Evolutionary conservation across 139 green algal genomes (phyloP).

Genomic region (Chlorella sp.): DNA sequence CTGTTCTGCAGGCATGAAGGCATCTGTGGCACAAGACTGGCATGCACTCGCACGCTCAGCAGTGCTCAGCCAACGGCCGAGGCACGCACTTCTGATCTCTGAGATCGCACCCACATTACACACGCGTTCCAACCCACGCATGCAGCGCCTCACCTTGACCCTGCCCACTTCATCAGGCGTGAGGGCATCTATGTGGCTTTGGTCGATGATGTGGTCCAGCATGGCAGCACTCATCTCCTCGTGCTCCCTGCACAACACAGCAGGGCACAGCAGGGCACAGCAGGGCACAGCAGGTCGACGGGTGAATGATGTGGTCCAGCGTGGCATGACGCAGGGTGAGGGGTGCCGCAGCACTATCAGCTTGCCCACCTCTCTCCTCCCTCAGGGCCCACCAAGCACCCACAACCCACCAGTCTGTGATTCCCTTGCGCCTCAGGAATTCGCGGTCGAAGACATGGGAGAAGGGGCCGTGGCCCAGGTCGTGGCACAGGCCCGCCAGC

Average conservation of each 20-base stretch:
- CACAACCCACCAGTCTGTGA: slow-evolving; percentile 56
- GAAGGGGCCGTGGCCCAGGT: slow-evolving; percentile 95
- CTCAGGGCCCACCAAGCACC: not conserved
- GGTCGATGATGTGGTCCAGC: slow-evolving; percentile 65
- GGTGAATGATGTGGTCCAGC: not conserved
- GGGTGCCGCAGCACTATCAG: too few relatives aligned
- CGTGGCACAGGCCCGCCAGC: slow-evolving; percentile 87
- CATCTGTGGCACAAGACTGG: too few relatives aligned
- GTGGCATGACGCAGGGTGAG: too few relatives aligned
- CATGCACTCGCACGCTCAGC: too few relatives aligned
- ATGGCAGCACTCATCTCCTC: slow-evolving; percentile 77
- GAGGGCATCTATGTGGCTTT: slow-evolving; percentile 18
- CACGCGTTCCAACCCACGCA: too few relatives aligned
- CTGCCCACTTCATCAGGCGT: slow-evolving; percentile 34
- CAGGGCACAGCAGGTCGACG: not conserved
- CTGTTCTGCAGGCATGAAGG: too few relatives aligned
- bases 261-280: not conserved
- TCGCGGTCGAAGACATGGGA: slow-evolving; percentile 88
- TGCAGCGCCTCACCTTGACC: too few relatives aligned
- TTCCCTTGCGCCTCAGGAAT: slow-evolving; percentile 66
- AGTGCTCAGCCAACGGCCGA: too few relatives aligned
- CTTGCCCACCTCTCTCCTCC: too few relatives aligned
- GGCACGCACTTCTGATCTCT: too few relatives aligned
- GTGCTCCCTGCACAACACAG: slow-evolving; percentile 61
- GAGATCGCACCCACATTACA: too few relatives aligned